A percentile compares a stretch with the other conserved stretches of the same genome.
Conservation (phyloP, 2,329 filamentous ascomycete species). For the Cucurbitaria berberidis region DNA sequence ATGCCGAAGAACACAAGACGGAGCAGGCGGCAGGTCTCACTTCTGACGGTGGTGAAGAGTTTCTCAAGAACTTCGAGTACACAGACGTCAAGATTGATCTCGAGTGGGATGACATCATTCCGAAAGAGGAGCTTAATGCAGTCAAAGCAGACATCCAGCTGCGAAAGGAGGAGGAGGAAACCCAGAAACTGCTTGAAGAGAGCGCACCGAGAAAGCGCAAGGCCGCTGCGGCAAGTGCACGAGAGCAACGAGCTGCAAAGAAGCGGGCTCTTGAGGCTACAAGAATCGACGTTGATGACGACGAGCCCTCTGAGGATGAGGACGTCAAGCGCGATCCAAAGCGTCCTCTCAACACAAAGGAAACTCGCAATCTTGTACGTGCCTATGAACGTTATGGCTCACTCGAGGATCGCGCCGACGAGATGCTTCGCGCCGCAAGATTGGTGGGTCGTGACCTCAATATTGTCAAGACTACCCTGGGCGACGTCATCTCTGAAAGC, state of each 20-base stretch:
- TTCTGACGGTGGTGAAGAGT: slow-evolving; percentile 95
- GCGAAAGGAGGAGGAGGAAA: slow-evolving; percentile 80
- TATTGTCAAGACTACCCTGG: slow-evolving; percentile 76
- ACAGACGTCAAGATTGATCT: slow-evolving; percentile 97
- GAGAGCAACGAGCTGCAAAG: slow-evolving; percentile 71
- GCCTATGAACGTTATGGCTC: slow-evolving; percentile 91
- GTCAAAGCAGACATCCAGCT: slow-evolving; percentile 90
- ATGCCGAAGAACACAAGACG: slow-evolving; percentile 95
- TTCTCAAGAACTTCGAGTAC: slow-evolving; percentile 86
- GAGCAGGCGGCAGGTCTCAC: slow-evolving; percentile 94
- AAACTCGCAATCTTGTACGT: slow-evolving; percentile 88
- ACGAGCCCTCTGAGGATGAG: slow-evolving; percentile 51
- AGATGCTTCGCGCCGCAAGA: slow-evolving; percentile 86
- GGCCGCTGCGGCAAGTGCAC: slow-evolving; percentile 64
- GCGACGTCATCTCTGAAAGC: slow-evolving; percentile 77
- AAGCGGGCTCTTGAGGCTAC: slow-evolving; percentile 73
- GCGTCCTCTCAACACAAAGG: slow-evolving; percentile 89
- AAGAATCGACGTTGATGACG: slow-evolving; percentile 67
- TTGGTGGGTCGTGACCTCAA: slow-evolving; percentile 80
- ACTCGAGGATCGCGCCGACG: slow-evolving; percentile 84
- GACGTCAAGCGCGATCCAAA: slow-evolving; percentile 73
- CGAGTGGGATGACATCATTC: slow-evolving; percentile 98
- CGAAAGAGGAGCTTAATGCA: slow-evolving; percentile 85
- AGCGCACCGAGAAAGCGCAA: slow-evolving; percentile 80
- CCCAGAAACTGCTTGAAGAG: slow-evolving; percentile 81